phyloP scores from a whole-genome alignment of 2,329 filamentous ascomycete species.

The Aspergillus alliaceus region DNA sequence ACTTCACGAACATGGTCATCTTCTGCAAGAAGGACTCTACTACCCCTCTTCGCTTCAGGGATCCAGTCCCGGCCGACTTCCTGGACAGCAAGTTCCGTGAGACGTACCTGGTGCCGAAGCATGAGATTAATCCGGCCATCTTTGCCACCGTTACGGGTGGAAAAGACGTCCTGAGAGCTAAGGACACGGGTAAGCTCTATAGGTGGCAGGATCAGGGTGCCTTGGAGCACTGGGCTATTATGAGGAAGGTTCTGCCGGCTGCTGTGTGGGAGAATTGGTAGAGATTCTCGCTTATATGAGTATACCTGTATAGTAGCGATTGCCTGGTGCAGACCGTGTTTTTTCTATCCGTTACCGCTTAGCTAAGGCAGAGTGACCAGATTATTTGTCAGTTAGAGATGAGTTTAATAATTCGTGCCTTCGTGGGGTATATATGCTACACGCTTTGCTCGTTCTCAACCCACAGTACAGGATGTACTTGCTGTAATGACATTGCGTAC shows the following conservation, averaged over 20 bases:
- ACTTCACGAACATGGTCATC: conserved; percentile 95
- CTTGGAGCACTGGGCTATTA: conserved; percentile 84
- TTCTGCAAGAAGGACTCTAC: conserved; percentile 74
- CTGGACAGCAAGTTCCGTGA: conserved; percentile 69
- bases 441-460: no score
- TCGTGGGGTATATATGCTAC: no score
- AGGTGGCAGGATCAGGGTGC: conserved; percentile 75
- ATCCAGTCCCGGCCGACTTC: conserved; percentile 64
- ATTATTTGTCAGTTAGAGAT: no score
- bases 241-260: conserved; percentile 78
- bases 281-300: neutral
- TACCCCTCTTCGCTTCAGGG: conserved; percentile 63
- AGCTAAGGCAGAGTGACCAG: no score
- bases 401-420: no score
- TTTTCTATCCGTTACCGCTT: neutral
- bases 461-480: neutral
- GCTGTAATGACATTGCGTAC: no score
- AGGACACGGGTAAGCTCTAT: conserved; percentile 64
- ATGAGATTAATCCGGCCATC: conserved; percentile 60
- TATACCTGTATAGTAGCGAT: neutral
- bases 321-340: neutral
- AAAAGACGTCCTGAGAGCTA: conserved; percentile 40
- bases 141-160: conserved; percentile 45
- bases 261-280: conserved; percentile 87
- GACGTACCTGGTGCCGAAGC: conserved; percentile 68